Conservation (phyloP, 2,329 filamentous ascomycete genomes). For the Aspergillus sp. region DNA sequence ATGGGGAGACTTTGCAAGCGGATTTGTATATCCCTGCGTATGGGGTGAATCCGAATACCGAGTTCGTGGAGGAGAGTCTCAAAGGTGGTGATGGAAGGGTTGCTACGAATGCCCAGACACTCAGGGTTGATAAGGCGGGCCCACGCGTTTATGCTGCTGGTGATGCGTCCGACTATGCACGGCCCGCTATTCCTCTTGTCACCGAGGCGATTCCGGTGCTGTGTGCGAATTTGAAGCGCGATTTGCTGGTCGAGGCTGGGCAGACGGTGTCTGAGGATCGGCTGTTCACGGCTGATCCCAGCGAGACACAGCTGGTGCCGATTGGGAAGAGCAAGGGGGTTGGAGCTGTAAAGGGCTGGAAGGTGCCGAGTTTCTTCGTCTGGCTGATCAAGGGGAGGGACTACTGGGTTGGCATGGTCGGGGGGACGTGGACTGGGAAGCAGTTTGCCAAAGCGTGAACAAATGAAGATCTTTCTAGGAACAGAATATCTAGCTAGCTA, state of each 20-base stretch:
- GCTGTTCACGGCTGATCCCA: slow-evolving; percentile 43
- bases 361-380: slow-evolving; percentile 46
- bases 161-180: slow-evolving; percentile 43
- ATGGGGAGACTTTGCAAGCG: slow-evolving; percentile 40
- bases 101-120: slow-evolving; percentile 36
- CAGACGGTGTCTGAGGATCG: slow-evolving; percentile 27
- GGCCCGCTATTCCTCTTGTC: slow-evolving; percentile 46
- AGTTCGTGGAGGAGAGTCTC: slow-evolving; percentile 35
- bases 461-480: too few relatives aligned
- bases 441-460: slow-evolving; percentile 47
- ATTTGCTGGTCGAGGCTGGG: slow-evolving; percentile 40
- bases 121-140: slow-evolving; percentile 40
- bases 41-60: slow-evolving; percentile 45
- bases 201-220: slow-evolving; percentile 45
- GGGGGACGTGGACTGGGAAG: slow-evolving; percentile 51
- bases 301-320: slow-evolving; percentile 50
- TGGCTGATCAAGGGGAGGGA: slow-evolving; percentile 54
- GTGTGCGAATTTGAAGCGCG: slow-evolving; percentile 50
- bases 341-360: slow-evolving; percentile 45
- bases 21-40: slow-evolving; percentile 53
- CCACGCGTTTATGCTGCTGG: slow-evolving; percentile 49
- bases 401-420: slow-evolving; percentile 54
- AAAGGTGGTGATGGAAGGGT: slow-evolving; percentile 40
- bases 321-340: slow-evolving; percentile 49
- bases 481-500: too few relatives aligned